Conservation (phyloP, 169 alveolate genomes). For the Toxoplasma gondii region DNA sequence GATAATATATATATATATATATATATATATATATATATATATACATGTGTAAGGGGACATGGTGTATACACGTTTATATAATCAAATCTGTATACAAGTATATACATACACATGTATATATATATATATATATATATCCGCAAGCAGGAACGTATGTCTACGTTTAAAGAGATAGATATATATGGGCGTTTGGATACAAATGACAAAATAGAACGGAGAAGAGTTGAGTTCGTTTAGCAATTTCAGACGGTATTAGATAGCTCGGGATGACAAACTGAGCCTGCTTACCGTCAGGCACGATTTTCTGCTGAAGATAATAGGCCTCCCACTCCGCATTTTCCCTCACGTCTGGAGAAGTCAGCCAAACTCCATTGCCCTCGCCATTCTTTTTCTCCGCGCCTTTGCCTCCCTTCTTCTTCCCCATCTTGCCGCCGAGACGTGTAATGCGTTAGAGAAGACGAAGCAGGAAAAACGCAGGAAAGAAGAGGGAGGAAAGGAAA, state of each 20-base stretch:
- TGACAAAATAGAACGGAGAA: neutral
- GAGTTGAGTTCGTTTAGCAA: no score
- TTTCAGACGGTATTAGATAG: neutral
- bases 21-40: no score
- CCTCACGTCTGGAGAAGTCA: neutral
- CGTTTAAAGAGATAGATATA: neutral
- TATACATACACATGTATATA: neutral
- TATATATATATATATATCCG: neutral
- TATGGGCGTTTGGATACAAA: neutral
- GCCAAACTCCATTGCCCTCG: constrained; percentile 26
- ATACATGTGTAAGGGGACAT: no score
- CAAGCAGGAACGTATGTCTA: neutral
- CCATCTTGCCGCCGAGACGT: neutral
- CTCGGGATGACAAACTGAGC: neutral
- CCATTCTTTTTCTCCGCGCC: neutral
- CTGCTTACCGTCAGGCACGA: constrained; percentile 22
- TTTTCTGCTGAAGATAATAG: neutral
- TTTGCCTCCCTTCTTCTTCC: neutral
- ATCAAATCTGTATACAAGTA: neutral
- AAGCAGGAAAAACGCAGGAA: neutral
- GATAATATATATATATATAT: no score
- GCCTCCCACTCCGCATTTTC: constrained; percentile 40
- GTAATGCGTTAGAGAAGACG: neutral
- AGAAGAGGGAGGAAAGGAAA: no score
- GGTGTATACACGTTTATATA: neutral